phyloP scores from a whole-genome alignment of 495 filamentous ascomycete genomes.

The Hypoxylon fuscum region DNA sequence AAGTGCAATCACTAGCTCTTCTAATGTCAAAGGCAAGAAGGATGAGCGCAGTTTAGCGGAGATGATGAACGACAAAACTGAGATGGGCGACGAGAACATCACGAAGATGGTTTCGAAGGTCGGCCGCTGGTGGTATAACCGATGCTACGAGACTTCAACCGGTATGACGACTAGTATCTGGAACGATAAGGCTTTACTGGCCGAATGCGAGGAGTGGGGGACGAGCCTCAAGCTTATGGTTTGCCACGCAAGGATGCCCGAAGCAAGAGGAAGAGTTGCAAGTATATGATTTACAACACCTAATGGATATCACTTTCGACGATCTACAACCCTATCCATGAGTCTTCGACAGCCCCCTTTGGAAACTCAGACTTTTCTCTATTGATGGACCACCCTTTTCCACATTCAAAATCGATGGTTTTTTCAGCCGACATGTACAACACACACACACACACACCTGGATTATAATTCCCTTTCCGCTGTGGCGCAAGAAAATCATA shows the following conservation, averaged over 20 bases:
- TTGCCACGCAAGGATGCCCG: conserved; percentile 75
- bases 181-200: conserved; percentile 76
- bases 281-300: conserved; percentile 48
- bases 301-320: neutral
- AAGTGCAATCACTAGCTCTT: conserved; percentile 63
- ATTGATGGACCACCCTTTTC: neutral
- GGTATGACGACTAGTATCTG: conserved; percentile 76
- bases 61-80: conserved; percentile 71
- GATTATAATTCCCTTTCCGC: conserved; percentile 19
- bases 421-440: conserved; percentile 21
- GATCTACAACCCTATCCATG: neutral
- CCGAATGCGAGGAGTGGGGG: conserved; percentile 85
- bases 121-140: conserved; percentile 94
- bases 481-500: conserved; percentile 8
- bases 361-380: neutral
- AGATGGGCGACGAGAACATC: conserved; percentile 77
- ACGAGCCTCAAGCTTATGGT: conserved; percentile 91
- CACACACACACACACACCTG: conserved; percentile 6
- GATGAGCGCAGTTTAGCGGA: conserved; percentile 71
- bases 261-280: conserved; percentile 51
- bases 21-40: conserved; percentile 47
- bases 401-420: neutral
- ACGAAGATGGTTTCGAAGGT: conserved; percentile 91
- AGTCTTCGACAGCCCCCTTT: neutral
- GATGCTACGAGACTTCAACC: conserved; percentile 81